phyloP scores from a whole-genome alignment of 192 early-diverging fungal genomes.

The Backusella westeae region DNA sequence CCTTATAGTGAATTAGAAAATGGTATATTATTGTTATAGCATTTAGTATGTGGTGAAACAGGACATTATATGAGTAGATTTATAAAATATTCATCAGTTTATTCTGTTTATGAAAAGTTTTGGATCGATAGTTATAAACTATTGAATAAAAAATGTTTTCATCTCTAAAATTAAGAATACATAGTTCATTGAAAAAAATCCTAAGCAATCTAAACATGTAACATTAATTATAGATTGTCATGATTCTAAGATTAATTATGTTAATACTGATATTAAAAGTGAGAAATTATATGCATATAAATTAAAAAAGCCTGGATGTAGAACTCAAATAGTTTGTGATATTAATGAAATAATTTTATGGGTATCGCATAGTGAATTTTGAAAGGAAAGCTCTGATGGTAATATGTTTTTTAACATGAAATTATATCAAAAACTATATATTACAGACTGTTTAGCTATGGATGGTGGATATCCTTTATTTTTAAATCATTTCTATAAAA shows the following conservation, averaged over 20 bases:
- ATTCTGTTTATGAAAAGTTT: not conserved
- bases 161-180: not conserved
- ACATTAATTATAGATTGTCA: slow-evolving; percentile 9
- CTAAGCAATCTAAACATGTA: not conserved
- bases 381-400: slow-evolving; percentile 3
- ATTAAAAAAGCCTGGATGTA: slow-evolving; percentile 8
- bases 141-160: not conserved
- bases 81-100: not conserved
- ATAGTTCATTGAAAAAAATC: not conserved
- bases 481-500: not conserved
- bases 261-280: not conserved
- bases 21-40: not conserved
- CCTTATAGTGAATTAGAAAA: not conserved
- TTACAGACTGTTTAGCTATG: not conserved
- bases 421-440: not conserved
- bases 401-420: slow-evolving; percentile 4
- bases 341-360: not conserved
- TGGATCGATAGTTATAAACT: not conserved
- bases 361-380: not conserved
- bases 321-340: not conserved
- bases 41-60: not conserved
- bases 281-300: slow-evolving; percentile 2
- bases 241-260: slow-evolving; percentile 7
- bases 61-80: not conserved
- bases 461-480: not conserved